Conservation (phyloP, 2,329 filamentous ascomycete species). For the Trichophyton benhamiae region DNA sequence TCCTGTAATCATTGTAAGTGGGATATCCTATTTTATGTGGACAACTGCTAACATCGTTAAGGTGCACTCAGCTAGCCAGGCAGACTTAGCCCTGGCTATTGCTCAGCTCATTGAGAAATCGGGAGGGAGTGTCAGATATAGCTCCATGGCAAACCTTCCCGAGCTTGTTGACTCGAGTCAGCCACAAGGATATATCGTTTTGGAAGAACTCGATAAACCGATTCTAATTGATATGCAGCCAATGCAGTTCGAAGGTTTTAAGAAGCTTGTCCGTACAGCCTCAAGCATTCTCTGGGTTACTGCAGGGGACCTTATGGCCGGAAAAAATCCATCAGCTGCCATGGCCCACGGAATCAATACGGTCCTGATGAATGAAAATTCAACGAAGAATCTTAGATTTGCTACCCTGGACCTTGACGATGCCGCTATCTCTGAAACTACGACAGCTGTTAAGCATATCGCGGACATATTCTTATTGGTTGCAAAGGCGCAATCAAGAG, state of each 20-base stretch:
- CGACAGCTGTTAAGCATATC: background rate
- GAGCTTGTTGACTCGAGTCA: background rate
- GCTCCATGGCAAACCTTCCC: background rate
- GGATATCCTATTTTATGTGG: background rate
- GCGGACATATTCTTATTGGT: background rate
- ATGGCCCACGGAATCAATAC: slow-evolving; percentile 6
- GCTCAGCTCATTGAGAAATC: background rate
- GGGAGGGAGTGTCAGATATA: background rate
- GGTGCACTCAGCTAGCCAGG: background rate
- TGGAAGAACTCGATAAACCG: background rate
- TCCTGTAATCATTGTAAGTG: background rate
- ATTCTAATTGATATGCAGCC: background rate
- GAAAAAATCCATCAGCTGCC: slow-evolving; percentile 4
- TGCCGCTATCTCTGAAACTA: background rate
- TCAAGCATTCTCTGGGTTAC: slow-evolving; percentile 6
- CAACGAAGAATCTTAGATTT: background rate
- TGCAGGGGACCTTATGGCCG: background rate
- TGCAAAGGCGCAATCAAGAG: background rate
- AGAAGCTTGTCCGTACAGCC: background rate
- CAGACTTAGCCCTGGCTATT: background rate
- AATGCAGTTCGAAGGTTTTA: background rate
- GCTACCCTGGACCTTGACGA: background rate
- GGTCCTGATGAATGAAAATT: background rate
- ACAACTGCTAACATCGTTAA: background rate
- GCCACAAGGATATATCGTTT: background rate